phyloP scores from a whole-genome alignment of 2,329 filamentous ascomycete genomes.

The Colletotrichum melonis region DNA sequence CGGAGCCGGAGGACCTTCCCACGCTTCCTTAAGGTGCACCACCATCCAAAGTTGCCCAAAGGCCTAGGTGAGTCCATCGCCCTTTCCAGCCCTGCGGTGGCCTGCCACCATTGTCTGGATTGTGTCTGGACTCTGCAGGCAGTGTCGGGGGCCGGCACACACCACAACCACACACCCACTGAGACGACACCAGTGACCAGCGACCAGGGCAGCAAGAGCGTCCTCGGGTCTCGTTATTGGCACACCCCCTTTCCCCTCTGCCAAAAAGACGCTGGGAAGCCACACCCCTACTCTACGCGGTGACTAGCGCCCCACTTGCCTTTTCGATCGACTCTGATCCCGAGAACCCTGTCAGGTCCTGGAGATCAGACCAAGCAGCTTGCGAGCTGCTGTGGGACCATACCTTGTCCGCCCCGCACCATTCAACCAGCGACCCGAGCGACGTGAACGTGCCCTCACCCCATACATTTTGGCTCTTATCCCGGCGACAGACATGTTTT shows the following conservation, averaged over 20 bases:
- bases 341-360: constrained; percentile 39
- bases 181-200: not conserved
- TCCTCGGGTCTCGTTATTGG: not conserved
- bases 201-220: not conserved
- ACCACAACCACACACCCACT: not conserved
- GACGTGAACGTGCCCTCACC: not conserved
- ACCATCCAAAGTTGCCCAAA: constrained; percentile 38
- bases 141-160: not conserved
- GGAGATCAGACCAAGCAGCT: constrained; percentile 49
- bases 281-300: not conserved
- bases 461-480: not conserved
- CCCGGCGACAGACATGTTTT: not conserved
- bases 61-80: constrained; percentile 15
- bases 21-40: too few relatives aligned
- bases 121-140: not conserved
- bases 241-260: not conserved
- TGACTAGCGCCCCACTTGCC: constrained; percentile 3
- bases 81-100: not conserved
- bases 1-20: too few relatives aligned
- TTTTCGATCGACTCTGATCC: constrained; percentile 34
- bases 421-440: not conserved
- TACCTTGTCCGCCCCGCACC: constrained; percentile 11
- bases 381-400: constrained; percentile 42
- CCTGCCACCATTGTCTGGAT: too few relatives aligned
- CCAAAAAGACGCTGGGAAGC: not conserved